Evolutionary conservation across 768 basidiomycete species (phyloP).

Genomic region (Boletales sp.): DNA sequence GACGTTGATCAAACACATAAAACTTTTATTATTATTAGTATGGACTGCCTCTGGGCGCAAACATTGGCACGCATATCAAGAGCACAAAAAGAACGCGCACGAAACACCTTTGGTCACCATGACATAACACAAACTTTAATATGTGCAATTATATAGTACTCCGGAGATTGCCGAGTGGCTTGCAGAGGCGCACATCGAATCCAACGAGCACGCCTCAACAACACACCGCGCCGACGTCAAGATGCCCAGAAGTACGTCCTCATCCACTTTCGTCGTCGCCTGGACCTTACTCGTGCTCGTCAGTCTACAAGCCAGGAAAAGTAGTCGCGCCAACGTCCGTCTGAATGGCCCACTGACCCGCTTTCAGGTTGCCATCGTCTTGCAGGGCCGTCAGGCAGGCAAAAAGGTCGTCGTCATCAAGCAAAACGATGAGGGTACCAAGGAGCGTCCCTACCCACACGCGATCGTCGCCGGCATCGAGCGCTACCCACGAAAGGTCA

Average conservation of each 20-base stretch:
- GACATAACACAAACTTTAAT: constrained; percentile 6
- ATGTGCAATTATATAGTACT: constrained; percentile 23
- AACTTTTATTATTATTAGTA: too few relatives aligned
- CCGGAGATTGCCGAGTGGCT: constrained; percentile 37
- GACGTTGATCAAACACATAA: too few relatives aligned
- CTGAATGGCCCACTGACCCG: neutral
- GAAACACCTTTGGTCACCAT: too few relatives aligned
- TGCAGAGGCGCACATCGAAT: constrained; percentile 5
- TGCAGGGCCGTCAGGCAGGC: constrained; percentile 98
- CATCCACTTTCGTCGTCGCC: neutral
- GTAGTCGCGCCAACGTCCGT: constrained; percentile 36
- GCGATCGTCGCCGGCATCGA: constrained; percentile 98
- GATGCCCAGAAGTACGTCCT: constrained; percentile 40
- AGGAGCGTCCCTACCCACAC: constrained; percentile 95
- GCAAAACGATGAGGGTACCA: constrained; percentile 94
- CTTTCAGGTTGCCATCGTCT: constrained; percentile 85
- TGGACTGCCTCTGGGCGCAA: too few relatives aligned
- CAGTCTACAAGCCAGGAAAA: constrained; percentile 96
- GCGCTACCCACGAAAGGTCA: constrained; percentile 97
- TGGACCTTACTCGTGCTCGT: constrained; percentile 11
- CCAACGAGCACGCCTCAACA: constrained; percentile 19
- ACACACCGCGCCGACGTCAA: constrained; percentile 34
- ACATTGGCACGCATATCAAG: too few relatives aligned
- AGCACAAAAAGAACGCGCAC: too few relatives aligned
- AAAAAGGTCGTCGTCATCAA: constrained; percentile 99